Base-by-base conservation (phyloP, 345 rosid genomes). In the Ailanthus altissimus region DNA sequence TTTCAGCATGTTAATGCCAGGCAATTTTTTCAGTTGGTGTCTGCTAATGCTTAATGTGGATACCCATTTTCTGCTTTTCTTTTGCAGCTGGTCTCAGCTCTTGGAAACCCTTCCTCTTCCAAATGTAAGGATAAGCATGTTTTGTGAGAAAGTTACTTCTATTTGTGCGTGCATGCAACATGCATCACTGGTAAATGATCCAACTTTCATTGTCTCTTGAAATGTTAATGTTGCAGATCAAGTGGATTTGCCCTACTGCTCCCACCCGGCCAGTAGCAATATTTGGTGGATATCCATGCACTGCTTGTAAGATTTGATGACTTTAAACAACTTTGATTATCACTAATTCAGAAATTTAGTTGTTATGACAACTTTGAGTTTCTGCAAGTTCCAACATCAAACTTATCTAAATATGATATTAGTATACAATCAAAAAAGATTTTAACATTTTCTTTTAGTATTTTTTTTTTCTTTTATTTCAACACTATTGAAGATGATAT, bases 201-300 rank as follows among this genome's bases (percentile, higher is more conserved):
- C 61, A 42, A 26, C 56, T 1, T 32, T 51, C 43, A 77, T 75
- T 61, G 49, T 71, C 46, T 47, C 12, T 57, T 70, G 26, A 74
- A 64, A 49, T 64, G 47, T 42, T 67, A 1, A 28, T 38, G 53
- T 74, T 53, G 57, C 85, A 92, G 94, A 90, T 92, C 67, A 92
- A 92, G 81, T 92, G 94, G 94, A 90, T 92, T 76, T 92, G 97
- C 70, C 97, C 97, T 43, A 92, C 97, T 76, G 92, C 97, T 76
- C 97, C 97, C 42, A 86, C 91, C 1, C 86, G 88, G 74, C 94
- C 94, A 64, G 85, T 92, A 67, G 84, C 88, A 21, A 72, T 89
- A 56, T 82, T 92, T 10, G 94, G 94, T 53, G 97, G 97, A 79
- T 83, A 88, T 70, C 93, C 91, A 36, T 85, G 92, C 83, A 90